Base-by-base conservation (phyloP, 2,329 filamentous ascomycete genomes). In the Beauveria scarabaeidicola region DNA sequence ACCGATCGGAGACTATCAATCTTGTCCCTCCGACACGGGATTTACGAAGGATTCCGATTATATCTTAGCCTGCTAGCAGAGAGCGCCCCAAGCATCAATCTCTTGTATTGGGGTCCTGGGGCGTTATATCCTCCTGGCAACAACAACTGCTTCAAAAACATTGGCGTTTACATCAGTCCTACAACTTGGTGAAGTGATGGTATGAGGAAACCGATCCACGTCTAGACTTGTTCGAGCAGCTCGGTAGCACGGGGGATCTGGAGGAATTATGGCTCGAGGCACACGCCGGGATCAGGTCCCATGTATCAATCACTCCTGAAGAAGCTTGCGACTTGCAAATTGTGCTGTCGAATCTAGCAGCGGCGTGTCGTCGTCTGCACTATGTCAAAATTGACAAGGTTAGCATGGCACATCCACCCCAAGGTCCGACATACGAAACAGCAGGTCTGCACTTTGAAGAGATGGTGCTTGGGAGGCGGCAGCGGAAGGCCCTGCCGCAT, bases 81-180 rank as follows among this genome's bases (percentile, higher is more conserved):
- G 41, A 43, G 41, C 17, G n/a, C 10, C n/a, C n/a, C 9, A 11
- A 43, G 19, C 8, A 43, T 43, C 29, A 5, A 3, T 5, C 4
- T 32, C 10, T 32, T 32, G 9, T 5, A 1, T 32, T 32, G 29
- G 11, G 10, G 1, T 23, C 0, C 5, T 36, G 11, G 0, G 11
- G 11, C 1, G 5, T 6, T 15, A 4, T 2, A 5, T 36, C 4
- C 0, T 0, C 32, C 1, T 13, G 11, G 11, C 11, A 36, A 13
- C 11, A 36, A 13, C 11, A 15, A 15, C 32, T 13, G 2, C 11
- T 2, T 0, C 32, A 36, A 6, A 36, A 36, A 1, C 32, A 15
- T 36, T 36, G 32, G 11, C 29, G 27, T 9, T 27, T 9, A 27
- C 8, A 23, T 23, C 4, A 23, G 23, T 23, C n/a, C n/a, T n/a